Base-by-base conservation (phyloP, 495 filamentous ascomycete species). In the Xylaria scruposa region DNA sequence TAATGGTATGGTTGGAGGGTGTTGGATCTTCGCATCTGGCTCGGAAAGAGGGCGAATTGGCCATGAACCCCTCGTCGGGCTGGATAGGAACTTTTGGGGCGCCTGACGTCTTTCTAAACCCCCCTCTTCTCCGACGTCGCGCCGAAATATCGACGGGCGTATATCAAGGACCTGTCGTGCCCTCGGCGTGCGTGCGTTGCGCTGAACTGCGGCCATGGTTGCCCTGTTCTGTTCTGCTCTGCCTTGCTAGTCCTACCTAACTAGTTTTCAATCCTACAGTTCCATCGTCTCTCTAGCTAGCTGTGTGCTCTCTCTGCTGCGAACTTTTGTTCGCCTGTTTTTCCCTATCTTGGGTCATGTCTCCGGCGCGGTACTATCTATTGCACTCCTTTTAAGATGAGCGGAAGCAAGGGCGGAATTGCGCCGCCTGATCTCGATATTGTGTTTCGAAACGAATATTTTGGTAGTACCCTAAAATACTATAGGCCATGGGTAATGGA, bases 231-330 rank as follows among this genome's bases (percentile, higher is more conserved):
- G 38, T 31, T 38, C 36, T 42, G 38, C 67, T 42, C 47, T 51
- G 67, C 47, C 40, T 60, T 36, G 49, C 65, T 56, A 67, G 63
- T 66, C 63, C 63, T 66, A 66, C 63, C 24, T 33, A 46, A 4
- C 15, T 63, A 6, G 3, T 63, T 53, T 4, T 7, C 44, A 38
- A 54, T 67, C 46, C 64, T 67, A 56, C 36, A 33, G 64, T 54
- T 54, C 21, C 64, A 53, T 56, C 46, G 47, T 26, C 21, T 40
- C 49, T 42, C 49, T 29, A 21, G 3, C 49, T 29, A 21, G 3
- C 36, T 42, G 49, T 44, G 51, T 29, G n/a, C 19, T 29, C 47
- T 68, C 33, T 33, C 47, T 68, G 33, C 31, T 42, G 47, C n/a
- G 33, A 24, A 24, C 15, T n/a, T 15, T 26, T 26, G n/a, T 26